A percentile compares a stretch with the other conserved stretches of the same genome.
These are phyloP conservation scores for sunflower (Helianthus annuus) DNA, from an alignment of 129 eudicot species.

Conservation along the genomic window DNA sequence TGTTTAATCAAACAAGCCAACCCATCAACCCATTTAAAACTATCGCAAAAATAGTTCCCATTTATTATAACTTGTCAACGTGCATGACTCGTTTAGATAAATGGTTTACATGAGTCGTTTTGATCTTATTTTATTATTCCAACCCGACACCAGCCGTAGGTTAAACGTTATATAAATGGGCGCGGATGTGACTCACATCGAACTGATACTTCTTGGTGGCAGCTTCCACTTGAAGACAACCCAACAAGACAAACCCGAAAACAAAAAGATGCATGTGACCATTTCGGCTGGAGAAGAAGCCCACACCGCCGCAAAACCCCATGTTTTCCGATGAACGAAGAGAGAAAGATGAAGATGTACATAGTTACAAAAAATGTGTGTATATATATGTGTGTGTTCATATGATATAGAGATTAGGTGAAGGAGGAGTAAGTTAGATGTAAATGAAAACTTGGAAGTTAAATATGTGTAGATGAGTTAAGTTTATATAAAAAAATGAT, in stretches of 20 bases:
- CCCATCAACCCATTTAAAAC: too few relatives aligned
- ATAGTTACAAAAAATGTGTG: conserved; percentile 15
- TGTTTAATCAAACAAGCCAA: too few relatives aligned
- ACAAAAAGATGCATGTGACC: conserved; percentile 10
- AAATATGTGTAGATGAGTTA: conserved; percentile 34
- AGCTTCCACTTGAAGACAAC: conserved; percentile 32
- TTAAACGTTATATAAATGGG: background rate
- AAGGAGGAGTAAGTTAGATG: conserved; percentile 29
- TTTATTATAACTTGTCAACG: background rate
- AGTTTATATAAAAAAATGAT: background rate
- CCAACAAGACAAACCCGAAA: conserved; percentile 15
- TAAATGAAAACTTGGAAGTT: conserved; percentile 38
- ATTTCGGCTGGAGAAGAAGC: background rate
- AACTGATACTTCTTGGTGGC: conserved; percentile 54
- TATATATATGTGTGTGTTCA: background rate
- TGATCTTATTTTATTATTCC: background rate
- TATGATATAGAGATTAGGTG: conserved; percentile 28
- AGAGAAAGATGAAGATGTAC: conserved; percentile 11
- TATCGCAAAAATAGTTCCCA: background rate
- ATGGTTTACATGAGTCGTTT: background rate
- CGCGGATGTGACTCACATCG: conserved; percentile 35
- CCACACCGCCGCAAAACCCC: conserved; percentile 25
- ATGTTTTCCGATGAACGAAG: conserved; percentile 25
- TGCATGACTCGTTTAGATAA: background rate
- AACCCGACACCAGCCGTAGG: background rate